Evolutionary conservation across 208 protist genomes (phyloP).

Genomic region (Leptomonas pyrrhocoris): DNA sequence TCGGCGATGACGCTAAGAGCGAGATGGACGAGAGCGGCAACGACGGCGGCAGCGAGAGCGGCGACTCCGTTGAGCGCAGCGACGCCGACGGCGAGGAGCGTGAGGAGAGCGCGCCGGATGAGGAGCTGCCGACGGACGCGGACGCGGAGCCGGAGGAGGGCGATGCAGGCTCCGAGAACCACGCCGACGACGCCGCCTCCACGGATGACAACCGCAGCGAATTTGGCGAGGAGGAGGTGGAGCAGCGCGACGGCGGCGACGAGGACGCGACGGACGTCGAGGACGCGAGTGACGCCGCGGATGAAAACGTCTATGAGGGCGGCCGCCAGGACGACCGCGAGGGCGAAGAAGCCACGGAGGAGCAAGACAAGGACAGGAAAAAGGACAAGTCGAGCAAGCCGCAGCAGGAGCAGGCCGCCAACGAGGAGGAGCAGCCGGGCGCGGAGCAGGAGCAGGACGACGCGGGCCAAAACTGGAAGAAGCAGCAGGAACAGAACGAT

Average conservation of each 20-base stretch:
- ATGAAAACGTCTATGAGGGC: conserved; percentile 83
- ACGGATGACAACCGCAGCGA: conserved; percentile 40
- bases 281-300: conserved; percentile 49
- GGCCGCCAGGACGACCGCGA: conserved; percentile 85
- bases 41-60: conserved; percentile 38
- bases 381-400: conserved; percentile 47
- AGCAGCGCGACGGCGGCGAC: conserved; percentile 39
- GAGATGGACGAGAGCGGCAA: conserved; percentile 46
- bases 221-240: conserved; percentile 44
- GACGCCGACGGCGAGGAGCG: conserved; percentile 75
- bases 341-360: conserved; percentile 78
- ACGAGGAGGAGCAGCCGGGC: conserved; percentile 77
- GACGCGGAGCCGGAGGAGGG: conserved; percentile 43
- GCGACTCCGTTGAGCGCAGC: conserved; percentile 43
- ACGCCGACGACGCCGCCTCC: conserved; percentile 44
- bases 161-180: conserved; percentile 44
- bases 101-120: conserved; percentile 47
- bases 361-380: conserved; percentile 55
- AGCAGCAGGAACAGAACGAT: conserved; percentile 78
- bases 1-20: conserved; percentile 61
- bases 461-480: conserved; percentile 81
- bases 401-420: conserved; percentile 56
- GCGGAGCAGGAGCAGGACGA: conserved; percentile 85
- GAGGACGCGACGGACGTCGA: conserved; percentile 43
- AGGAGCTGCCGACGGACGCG: conserved; percentile 38